Conservation (phyloP, 1,284 basidiomycete species). For the Ceratobasidium sp. region DNA sequence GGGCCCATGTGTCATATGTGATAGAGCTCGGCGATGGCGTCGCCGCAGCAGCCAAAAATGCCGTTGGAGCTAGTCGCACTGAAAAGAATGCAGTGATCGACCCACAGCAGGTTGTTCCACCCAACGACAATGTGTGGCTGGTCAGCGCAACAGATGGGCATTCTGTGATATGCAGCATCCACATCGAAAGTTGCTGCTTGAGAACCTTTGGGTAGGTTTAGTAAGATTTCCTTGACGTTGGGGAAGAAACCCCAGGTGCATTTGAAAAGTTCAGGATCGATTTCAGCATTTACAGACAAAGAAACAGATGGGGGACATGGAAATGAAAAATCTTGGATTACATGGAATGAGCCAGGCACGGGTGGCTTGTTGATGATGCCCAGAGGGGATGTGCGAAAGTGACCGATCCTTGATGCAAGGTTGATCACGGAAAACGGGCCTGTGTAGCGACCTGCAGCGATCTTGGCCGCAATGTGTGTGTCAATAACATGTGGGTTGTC, state of each 20-base stretch:
- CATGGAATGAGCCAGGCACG: too few species aligned
- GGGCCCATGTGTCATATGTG: constrained; percentile 55
- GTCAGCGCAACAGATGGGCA: constrained; percentile 53
- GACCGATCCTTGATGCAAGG: too few species aligned
- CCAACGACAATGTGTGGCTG: constrained; percentile 52
- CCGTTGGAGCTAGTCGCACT: constrained; percentile 51
- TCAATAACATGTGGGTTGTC: too few species aligned
- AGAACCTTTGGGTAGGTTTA: constrained; percentile 51
- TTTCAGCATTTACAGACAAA: constrained; percentile 51
- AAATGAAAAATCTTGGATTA: constrained; percentile 57
- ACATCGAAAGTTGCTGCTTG: constrained; percentile 54
- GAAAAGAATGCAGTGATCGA: constrained; percentile 52
- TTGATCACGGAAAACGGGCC: too few species aligned
- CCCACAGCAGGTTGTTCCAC: constrained; percentile 45
- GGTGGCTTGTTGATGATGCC: too few species aligned
- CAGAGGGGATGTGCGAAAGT: too few species aligned
- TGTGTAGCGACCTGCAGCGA: too few species aligned
- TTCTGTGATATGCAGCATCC: constrained; percentile 49
- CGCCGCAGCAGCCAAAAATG: constrained; percentile 50
- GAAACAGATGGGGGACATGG: constrained; percentile 48
- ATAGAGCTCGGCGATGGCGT: constrained; percentile 45
- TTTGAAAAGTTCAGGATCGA: constrained; percentile 52
- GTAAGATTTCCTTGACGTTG: constrained; percentile 48
- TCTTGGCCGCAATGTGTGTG: too few species aligned
- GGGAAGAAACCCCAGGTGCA: constrained; percentile 57